phyloP scores from a whole-genome alignment of 441 rosid species.

The Capsella rubella region DNA sequence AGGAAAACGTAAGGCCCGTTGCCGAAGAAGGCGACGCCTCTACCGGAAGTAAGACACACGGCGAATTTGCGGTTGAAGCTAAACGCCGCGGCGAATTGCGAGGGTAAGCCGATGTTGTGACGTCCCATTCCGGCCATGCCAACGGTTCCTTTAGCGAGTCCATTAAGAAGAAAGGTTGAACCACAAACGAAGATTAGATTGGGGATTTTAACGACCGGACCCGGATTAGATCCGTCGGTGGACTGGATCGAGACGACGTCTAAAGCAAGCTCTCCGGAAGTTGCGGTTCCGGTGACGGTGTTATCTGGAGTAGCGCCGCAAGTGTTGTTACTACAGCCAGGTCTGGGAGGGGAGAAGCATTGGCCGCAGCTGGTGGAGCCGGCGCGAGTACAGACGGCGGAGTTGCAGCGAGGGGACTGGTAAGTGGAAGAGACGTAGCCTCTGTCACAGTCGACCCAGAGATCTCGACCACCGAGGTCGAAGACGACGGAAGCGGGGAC shows the following conservation, averaged over 20 bases:
- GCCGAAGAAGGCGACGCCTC: constrained; percentile 56
- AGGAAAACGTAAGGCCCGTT: constrained; percentile 66
- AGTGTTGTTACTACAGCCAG: constrained; percentile 62
- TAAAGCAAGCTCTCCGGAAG: constrained; percentile 24
- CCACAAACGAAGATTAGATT: constrained; percentile 36
- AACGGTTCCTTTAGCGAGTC: constrained; percentile 41
- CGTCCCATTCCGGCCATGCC: constrained; percentile 49
- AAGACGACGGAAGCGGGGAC: constrained; percentile 55
- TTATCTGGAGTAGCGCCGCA: constrained; percentile 47
- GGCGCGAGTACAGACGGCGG: constrained; percentile 40
- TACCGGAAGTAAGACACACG: constrained; percentile 28
- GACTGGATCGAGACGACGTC: constrained; percentile 41
- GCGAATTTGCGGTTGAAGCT: constrained; percentile 45
- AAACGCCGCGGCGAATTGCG: constrained; percentile 45
- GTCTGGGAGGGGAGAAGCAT: constrained; percentile 44
- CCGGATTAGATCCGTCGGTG: constrained; percentile 40
- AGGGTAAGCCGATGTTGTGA: constrained; percentile 34
- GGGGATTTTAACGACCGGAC: constrained; percentile 13
- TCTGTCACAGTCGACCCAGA: constrained; percentile 74
- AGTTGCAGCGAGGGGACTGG: constrained; percentile 41
- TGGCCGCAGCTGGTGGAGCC: constrained; percentile 12
- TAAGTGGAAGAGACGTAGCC: constrained; percentile 67
- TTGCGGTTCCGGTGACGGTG: constrained; percentile 4
- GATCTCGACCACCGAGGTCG: constrained; percentile 66
- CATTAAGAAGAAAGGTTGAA: constrained; percentile 28